Evolutionary conservation across 2,329 filamentous ascomycete genomes (phyloP), one percentile per base, ranked within the genome.

Genomic region (Stagonosporopsis chrysanthemi): DNA sequence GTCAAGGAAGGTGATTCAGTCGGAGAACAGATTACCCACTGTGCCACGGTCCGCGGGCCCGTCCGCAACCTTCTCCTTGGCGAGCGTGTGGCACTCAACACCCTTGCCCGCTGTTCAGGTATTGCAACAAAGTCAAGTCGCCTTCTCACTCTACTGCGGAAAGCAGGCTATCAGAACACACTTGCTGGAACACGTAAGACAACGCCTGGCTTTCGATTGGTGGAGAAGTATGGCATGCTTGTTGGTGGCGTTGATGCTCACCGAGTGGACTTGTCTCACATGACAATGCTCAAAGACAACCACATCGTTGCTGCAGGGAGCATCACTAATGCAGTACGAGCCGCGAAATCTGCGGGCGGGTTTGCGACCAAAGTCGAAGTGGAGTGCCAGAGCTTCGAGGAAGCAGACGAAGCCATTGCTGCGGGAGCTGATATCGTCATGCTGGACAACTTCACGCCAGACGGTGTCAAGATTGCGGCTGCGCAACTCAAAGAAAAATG

Each of bases 241-340:
- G 89, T 96, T 15, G 95, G 94, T 54, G 95, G 95, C 11, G 93
- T 92, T 15, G 95, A 99, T 78, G 86, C 89, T 2, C 95, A 99
- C 77, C 84, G 95, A 29, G 91, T 97, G 79, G 95, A 99, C 75
- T 82, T 99, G 2, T 80, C 76, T 75, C 86, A 89, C 63, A 98
- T 99, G 95, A 93, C 93, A 54, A 99, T 99, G 95, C 84, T 99
- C 64, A 99, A 99, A 81, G 95, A 99, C 79, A 99, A 99, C 78
- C 95, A 99, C 78, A 89, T 99, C 55, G 97, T 94, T 90, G 92
- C 91, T 61, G 89, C 90, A 51, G 82, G 83, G 24, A 91, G 90
- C 73, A 98, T 99, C 76, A 88, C 90, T 1, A 87, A 90, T 22
- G 95, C 95, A 6, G 93, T 99, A 23, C 81, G 82, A 38, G 91